Base-by-base conservation (phyloP, 331 rosid genomes). In the Malus hybrid region DNA sequence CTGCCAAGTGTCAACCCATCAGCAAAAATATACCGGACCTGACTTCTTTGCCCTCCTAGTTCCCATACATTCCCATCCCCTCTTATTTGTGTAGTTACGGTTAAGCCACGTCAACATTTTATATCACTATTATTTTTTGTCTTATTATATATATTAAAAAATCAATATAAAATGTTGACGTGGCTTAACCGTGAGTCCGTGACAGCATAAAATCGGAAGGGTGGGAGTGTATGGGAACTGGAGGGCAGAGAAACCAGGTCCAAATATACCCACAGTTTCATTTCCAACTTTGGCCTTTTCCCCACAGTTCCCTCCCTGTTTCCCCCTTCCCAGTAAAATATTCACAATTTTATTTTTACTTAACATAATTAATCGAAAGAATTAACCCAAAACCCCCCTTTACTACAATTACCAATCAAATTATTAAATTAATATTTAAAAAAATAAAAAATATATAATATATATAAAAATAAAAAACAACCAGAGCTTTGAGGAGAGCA, bases 1-100 rank as follows among this genome's bases (percentile, higher is more conserved):
- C 84, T 83, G 84, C 68, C 76, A 79, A 79, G 11, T 9, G 44
- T 39, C 48, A 42, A 10, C 48, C 14, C 14, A 10, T 39, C 12
- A 3, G 4, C 12, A 39, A 39, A 9, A 39, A 39, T 39, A 71
- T 4, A 70, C 65, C 18, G 24, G 24, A 24, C 24, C 24, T 24
- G 24, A 24, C 24, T 24, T 24, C 24, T 24, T 24, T 24, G 24
- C 24, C 24, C 24, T 24, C 24, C 24, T 24, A 24, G 24, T 24
- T 24, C 24, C 24, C 24, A 24, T 24, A 24, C 24, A 24, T 24
- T 24, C 24, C 24, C 24, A 24, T 24, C 24, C 24, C 24, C 24
- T 24, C 24, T 24, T 24, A 24, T 24, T 24, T 24, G 24, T 24
- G 24, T 24, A 24, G 24, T 24, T 24, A 24, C 24, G 24, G 24